phyloP scores from a whole-genome alignment of 345 rosid genomes.

The Anastatica hierochuntica region DNA sequence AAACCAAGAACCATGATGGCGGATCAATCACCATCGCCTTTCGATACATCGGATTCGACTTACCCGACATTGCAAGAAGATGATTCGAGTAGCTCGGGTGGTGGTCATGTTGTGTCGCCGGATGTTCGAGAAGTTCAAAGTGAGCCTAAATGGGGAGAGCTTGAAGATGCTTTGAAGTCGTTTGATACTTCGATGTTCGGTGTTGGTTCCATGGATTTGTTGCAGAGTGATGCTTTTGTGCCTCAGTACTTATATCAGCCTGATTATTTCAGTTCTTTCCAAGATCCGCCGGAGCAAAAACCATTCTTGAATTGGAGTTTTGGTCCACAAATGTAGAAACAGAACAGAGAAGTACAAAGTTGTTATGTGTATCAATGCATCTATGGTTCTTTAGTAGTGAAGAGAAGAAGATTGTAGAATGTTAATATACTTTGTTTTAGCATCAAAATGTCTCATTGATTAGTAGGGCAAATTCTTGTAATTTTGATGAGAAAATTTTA shows the following conservation, averaged over 20 bases:
- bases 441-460: slow-evolving; percentile 6
- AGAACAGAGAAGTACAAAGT: background rate
- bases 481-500: background rate
- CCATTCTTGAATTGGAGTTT: slow-evolving; percentile 27
- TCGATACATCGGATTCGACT: slow-evolving; percentile 57
- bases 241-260: slow-evolving; percentile 41
- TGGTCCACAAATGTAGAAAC: slow-evolving; percentile 12
- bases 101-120: slow-evolving; percentile 63
- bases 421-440: slow-evolving; percentile 26
- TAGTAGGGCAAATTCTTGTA: slow-evolving; percentile 21
- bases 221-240: slow-evolving; percentile 42
- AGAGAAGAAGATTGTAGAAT: slow-evolving; percentile 8
- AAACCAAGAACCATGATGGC: slow-evolving; percentile 18
- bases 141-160: slow-evolving; percentile 36
- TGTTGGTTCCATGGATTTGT: slow-evolving; percentile 27
- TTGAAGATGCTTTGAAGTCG: slow-evolving; percentile 27
- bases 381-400: slow-evolving; percentile 11
- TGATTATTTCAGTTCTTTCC: slow-evolving; percentile 14
- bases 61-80: slow-evolving; percentile 44
- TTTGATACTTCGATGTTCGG: slow-evolving; percentile 30
- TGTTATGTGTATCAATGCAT: slow-evolving; percentile 6
- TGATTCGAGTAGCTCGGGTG: slow-evolving; percentile 76
- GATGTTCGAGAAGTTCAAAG: slow-evolving; percentile 62
- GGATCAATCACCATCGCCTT: slow-evolving; percentile 14
- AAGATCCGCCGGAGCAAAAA: slow-evolving; percentile 24